Evolutionary conservation across 352 stramenopile species (phyloP).

Genomic region (Globisporangium barbulae): DNA sequence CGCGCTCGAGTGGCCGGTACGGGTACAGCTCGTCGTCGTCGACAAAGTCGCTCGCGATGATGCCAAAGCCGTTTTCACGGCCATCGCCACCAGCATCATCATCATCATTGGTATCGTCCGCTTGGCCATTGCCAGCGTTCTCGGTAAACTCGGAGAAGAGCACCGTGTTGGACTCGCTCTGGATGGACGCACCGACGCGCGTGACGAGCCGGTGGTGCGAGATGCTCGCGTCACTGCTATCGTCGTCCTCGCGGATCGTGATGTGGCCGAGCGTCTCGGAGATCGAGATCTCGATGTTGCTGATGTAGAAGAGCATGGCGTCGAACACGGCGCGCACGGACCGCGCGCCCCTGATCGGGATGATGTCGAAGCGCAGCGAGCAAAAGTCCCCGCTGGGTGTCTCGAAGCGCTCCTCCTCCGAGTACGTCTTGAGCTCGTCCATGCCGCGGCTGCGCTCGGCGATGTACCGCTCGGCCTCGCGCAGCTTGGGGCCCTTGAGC

Average conservation of each 20-base stretch:
- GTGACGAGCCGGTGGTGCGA: constrained; percentile 46
- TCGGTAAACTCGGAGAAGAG: constrained; percentile 27
- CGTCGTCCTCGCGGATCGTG: constrained; percentile 53
- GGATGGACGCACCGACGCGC: constrained; percentile 23
- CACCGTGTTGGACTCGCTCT: constrained; percentile 41
- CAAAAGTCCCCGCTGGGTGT: constrained; percentile 36
- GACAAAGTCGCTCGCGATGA: constrained; percentile 22
- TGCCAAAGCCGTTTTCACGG: constrained; percentile 17
- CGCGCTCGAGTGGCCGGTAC: constrained; percentile 11
- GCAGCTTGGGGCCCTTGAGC: constrained; percentile 30
- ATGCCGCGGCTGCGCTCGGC: constrained; percentile 35
- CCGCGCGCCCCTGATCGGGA: constrained; percentile 32
- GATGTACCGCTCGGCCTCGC: constrained; percentile 30
- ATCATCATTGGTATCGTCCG: neutral
- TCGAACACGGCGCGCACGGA: constrained; percentile 45
- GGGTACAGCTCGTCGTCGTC: constrained; percentile 20
- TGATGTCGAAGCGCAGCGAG: constrained; percentile 44
- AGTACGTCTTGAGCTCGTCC: constrained; percentile 33
- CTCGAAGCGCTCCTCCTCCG: constrained; percentile 43
- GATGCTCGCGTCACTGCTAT: constrained; percentile 37
- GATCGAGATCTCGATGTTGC: constrained; percentile 53
- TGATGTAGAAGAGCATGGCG: constrained; percentile 41
- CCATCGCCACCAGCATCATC: constrained; percentile 16
- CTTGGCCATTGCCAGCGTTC: neutral
- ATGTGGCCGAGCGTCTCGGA: constrained; percentile 51